Evolutionary conservation across 2,329 filamentous ascomycete species (phyloP), one percentile per base, ranked within the genome.

Genomic region (Amesomyces nigricolor): DNA sequence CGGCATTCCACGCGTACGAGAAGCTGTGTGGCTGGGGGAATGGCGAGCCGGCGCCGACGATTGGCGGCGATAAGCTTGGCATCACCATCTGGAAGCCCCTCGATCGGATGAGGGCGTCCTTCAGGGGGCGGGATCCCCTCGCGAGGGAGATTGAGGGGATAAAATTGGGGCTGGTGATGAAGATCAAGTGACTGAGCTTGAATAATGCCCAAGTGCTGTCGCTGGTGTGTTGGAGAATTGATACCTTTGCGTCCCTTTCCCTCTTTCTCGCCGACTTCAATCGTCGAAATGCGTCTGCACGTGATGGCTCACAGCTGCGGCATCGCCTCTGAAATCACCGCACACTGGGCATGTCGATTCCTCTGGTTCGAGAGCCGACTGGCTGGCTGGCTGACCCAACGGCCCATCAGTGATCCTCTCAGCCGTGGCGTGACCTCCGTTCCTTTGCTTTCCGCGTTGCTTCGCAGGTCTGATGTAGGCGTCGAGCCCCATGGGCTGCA

Each of bases 251-350:
- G 16, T 38, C 22, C 10, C 22, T n/a, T 38, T 26, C 10, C 26
- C 11, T 26, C 22, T 26, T 26, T 26, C 6, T 26, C 22, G 22
- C 22, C 22, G 22, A 26, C 22, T 45, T 32, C 61, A 65, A 22
- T 62, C 62, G 16, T 74, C 72, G 52, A 86, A 83, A 65, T 86
- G 82, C 3, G 64, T 67, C 26, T 81, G 79, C 56, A 89, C 83
- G 63, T 89, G 86, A 68, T 85, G 77, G 9, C 80, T 80, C 9
- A 89, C 83, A 8, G 86, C 86, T 0, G 73, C 72, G 63, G 86
- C 85, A 61, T 89, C 86, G 1, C 86, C 86, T 61, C 85, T 77
- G 66, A 89, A 89, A 0, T 65, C 70, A 3, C 75, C 76, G 65
- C 86, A 89, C 1, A 89, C 81, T 0, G 86, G 86, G 66, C 86